Conservation (phyloP, 495 filamentous ascomycete genomes). For the Penicillium paxilli region DNA sequence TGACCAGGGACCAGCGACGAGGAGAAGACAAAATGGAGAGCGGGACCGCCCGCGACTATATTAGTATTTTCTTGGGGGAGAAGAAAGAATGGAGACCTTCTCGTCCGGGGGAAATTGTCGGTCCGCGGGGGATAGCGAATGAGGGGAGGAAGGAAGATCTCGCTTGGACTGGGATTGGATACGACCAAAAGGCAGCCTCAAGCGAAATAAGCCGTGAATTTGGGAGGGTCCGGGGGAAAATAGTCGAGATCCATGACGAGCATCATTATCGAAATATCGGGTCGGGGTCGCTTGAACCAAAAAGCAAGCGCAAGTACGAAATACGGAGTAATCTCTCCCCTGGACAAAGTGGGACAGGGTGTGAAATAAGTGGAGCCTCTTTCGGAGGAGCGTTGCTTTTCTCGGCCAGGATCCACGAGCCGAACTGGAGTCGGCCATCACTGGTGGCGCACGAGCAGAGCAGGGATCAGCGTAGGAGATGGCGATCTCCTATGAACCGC, state of each 20-base stretch:
- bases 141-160: background rate
- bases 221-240: background rate
- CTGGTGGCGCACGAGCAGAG: background rate
- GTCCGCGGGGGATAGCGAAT: background rate
- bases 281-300: background rate
- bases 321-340: no score
- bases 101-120: background rate
- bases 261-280: background rate
- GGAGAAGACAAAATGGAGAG: background rate
- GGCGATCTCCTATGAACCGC: conserved; percentile 29
- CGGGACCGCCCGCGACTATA: conserved; percentile 2
- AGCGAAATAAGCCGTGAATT: conserved; percentile 14
- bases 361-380: background rate
- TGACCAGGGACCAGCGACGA: background rate
- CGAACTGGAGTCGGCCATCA: background rate
- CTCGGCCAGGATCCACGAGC: conserved; percentile 16
- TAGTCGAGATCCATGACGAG: conserved; percentile 1
- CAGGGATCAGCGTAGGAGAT: conserved; percentile 23
- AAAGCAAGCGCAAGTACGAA: background rate
- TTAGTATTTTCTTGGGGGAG: background rate
- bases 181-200: no score
- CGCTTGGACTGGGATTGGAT: background rate
- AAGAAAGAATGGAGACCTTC: background rate
- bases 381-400: conserved; percentile 23
- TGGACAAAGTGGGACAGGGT: background rate